Conservation (phyloP, 148 eudicot genomes). For the Mesembryanthemum crystallinum region DNA sequence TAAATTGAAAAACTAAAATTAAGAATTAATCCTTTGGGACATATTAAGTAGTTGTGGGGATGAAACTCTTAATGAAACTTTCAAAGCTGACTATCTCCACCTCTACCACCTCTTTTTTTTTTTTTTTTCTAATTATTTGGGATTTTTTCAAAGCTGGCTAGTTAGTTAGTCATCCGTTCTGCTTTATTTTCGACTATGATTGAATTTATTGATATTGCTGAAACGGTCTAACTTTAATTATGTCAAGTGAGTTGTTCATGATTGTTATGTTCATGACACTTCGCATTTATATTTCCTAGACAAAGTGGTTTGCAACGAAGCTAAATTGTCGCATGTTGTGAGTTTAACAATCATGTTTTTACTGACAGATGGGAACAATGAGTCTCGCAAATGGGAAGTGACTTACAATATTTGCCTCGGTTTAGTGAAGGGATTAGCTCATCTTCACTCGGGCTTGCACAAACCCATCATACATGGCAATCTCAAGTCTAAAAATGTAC, state of each 20-base stretch:
- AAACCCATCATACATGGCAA: constrained; percentile 82
- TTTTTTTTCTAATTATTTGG: neutral
- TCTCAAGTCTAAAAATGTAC: constrained; percentile 73
- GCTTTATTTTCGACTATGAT: neutral
- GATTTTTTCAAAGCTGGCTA: neutral
- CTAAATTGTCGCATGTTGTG: neutral
- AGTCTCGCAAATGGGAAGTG: constrained; percentile 64
- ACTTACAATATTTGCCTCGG: constrained; percentile 60
- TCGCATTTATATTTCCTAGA: neutral
- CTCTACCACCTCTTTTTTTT: neutral
- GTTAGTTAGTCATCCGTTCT: neutral
- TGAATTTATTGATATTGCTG: neutral
- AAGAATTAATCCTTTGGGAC: constrained; percentile 13
- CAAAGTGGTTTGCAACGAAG: neutral
- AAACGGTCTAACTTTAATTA: neutral
- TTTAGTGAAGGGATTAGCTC: constrained; percentile 61
- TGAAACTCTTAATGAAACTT: constrained; percentile 23
- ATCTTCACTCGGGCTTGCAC: constrained; percentile 63
- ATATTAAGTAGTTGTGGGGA: constrained; percentile 32
- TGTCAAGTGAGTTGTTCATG: neutral
- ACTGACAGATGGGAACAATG: constrained; percentile 58
- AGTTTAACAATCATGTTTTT: constrained; percentile 14
- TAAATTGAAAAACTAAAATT: neutral
- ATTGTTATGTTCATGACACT: neutral
- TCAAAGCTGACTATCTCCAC: constrained; percentile 4